A percentile compares a stretch with the other conserved stretches of the same genome.
phyloP scores from a whole-genome alignment of 768 basidiomycete genomes.

The Mycena albidolilacea region DNA sequence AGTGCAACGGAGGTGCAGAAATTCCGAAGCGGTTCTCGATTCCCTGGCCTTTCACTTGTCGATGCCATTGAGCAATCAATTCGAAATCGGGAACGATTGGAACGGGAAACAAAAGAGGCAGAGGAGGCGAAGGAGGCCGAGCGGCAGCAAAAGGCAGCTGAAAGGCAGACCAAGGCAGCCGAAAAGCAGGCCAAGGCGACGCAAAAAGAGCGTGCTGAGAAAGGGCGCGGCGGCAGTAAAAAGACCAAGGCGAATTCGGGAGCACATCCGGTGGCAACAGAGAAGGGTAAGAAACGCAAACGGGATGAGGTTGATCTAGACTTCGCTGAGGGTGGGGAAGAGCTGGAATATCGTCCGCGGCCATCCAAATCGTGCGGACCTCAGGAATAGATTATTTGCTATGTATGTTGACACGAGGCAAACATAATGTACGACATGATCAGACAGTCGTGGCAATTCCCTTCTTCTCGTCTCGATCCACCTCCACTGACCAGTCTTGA shows the following conservation, averaged over 20 bases:
- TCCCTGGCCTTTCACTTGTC: not conserved
- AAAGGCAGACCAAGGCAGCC: not conserved
- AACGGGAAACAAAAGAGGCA: not conserved
- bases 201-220: not conserved
- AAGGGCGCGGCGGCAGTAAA: not conserved
- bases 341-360: not conserved
- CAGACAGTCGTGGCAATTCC: too few species aligned
- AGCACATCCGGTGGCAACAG: too few species aligned
- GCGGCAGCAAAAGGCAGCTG: not conserved
- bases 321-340: not conserved
- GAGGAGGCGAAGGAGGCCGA: not conserved
- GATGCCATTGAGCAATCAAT: not conserved
- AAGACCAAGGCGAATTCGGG: not conserved
- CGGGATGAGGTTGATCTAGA: not conserved
- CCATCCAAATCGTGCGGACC: not conserved
- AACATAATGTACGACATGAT: too few species aligned
- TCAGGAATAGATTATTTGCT: not conserved
- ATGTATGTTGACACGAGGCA: too few species aligned
- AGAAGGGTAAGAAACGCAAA: not conserved
- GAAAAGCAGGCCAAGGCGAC: not conserved
- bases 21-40: not conserved
- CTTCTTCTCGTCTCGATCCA: too few species aligned
- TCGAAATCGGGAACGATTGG: not conserved
- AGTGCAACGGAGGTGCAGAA: not conserved
- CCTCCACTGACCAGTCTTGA: too few species aligned